Conservation (phyloP, 2,329 filamentous ascomycete genomes). For the Stemphylium vesicarium region DNA sequence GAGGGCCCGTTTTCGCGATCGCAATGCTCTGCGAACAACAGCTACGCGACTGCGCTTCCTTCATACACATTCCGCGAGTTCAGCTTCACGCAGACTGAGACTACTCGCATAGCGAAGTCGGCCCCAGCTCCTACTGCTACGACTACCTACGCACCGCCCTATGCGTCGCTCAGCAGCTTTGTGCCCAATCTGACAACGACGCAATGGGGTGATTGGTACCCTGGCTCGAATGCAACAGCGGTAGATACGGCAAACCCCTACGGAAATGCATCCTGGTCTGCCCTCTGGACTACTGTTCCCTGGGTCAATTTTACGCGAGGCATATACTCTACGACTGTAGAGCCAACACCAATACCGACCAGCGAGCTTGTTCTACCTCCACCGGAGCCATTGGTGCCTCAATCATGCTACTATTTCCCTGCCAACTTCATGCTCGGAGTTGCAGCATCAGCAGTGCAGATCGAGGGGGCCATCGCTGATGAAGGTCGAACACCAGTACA, state of each 20-base stretch:
- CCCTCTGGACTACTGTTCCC: conserved; percentile 45
- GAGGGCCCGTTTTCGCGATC: conserved; percentile 36
- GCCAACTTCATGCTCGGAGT: conserved; percentile 51
- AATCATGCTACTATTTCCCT: conserved; percentile 59
- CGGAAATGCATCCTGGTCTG: conserved; percentile 50
- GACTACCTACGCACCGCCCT: conserved; percentile 47
- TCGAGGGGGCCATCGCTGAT: conserved; percentile 42
- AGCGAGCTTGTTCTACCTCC: conserved; percentile 64
- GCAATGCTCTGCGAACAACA: conserved; percentile 34
- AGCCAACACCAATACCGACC: conserved; percentile 61
- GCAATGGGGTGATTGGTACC: conserved; percentile 53
- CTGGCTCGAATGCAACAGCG: conserved; percentile 41
- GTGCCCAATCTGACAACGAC: conserved; percentile 48
- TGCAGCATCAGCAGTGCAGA: conserved; percentile 35
- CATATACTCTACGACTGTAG: conserved; percentile 60
- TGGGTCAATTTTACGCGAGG: conserved; percentile 47
- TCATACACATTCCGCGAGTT: conserved; percentile 41
- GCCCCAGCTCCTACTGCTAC: conserved; percentile 40
- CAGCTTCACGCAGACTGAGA: conserved; percentile 50
- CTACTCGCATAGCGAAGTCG: conserved; percentile 48
- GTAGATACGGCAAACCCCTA: conserved; percentile 47
- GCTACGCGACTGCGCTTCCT: conserved; percentile 36
- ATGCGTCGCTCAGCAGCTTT: conserved; percentile 43
- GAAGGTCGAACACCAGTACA: conserved; percentile 35
- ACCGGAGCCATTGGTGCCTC: conserved; percentile 57